Conservation (phyloP, 331 rosid species). For the Acacia concinna region DNA sequence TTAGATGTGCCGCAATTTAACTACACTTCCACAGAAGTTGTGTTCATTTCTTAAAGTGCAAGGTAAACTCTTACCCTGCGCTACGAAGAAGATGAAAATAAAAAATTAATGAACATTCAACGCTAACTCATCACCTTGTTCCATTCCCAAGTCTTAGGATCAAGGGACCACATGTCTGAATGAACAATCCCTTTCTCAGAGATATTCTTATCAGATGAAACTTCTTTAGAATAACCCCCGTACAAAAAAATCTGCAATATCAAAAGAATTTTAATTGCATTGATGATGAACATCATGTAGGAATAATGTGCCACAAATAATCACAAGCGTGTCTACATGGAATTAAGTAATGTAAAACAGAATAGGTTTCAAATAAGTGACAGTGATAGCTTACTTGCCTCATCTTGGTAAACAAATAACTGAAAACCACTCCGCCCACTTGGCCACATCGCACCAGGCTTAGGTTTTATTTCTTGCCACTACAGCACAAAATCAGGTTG, state of each 20-base stretch:
- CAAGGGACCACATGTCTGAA: slow-evolving; percentile 95
- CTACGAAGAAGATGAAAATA: slow-evolving; percentile 23
- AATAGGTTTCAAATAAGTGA: slow-evolving; percentile 25
- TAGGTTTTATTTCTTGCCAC: slow-evolving; percentile 99
- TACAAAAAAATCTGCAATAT: slow-evolving; percentile 79
- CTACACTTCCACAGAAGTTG: not conserved
- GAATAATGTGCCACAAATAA: slow-evolving; percentile 19
- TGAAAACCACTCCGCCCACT: slow-evolving; percentile 95
- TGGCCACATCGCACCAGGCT: slow-evolving; percentile 98
- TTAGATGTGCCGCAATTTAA: slow-evolving; percentile 3
- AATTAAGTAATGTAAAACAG: slow-evolving; percentile 19
- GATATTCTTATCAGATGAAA: slow-evolving; percentile 69
- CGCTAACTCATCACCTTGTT: slow-evolving; percentile 67
- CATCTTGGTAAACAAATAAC: slow-evolving; percentile 88
- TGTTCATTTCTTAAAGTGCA: slow-evolving; percentile 5
- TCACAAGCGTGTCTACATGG: not conserved
- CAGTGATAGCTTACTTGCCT: slow-evolving; percentile 54
- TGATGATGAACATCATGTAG: not conserved
- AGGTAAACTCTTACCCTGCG: not conserved
- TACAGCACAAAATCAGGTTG: slow-evolving; percentile 43
- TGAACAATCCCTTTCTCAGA: slow-evolving; percentile 94
- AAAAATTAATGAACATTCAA: slow-evolving; percentile 26
- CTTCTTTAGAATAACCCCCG: slow-evolving; percentile 97
- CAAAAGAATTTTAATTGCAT: slow-evolving; percentile 28
- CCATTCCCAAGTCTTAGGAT: slow-evolving; percentile 99